phyloP scores from a whole-genome alignment of 345 rosid genomes.

The Ricinus communis region DNA sequence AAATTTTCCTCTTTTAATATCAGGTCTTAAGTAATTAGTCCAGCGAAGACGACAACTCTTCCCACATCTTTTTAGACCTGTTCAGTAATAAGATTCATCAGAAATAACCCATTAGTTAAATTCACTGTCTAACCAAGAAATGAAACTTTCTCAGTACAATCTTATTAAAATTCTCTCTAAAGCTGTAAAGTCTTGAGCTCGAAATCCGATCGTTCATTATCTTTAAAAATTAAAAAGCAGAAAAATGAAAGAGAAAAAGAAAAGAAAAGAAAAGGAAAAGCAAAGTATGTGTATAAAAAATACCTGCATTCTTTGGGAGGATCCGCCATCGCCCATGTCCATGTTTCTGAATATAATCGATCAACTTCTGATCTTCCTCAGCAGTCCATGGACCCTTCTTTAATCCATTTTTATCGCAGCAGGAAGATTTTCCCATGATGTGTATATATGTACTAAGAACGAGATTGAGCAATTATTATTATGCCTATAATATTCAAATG shows the following conservation, averaged over 20 bases:
- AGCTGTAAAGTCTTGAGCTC: too few species aligned
- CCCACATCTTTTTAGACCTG: slow-evolving; percentile 66
- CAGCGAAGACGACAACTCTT: slow-evolving; percentile 89
- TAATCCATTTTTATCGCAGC: slow-evolving; percentile 51
- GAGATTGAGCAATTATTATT: too few species aligned
- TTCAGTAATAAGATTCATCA: neutral
- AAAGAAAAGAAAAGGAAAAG: neutral
- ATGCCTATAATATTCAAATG: too few species aligned
- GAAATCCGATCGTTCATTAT: too few species aligned
- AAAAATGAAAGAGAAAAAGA: too few species aligned
- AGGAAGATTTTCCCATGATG: slow-evolving; percentile 48
- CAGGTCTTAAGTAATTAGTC: slow-evolving; percentile 87
- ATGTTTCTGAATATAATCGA: slow-evolving; percentile 59
- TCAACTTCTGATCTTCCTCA: slow-evolving; percentile 73
- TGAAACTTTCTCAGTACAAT: too few species aligned
- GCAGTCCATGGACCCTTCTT: slow-evolving; percentile 95
- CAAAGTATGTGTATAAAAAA: neutral
- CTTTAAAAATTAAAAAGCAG: too few species aligned
- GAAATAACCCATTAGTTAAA: neutral
- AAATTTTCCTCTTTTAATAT: slow-evolving; percentile 78
- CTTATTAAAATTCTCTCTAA: neutral
- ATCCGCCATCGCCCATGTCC: slow-evolving; percentile 85
- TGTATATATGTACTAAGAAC: too few species aligned
- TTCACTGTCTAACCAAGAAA: too few species aligned
- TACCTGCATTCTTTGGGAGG: slow-evolving; percentile 82